phyloP scores from a whole-genome alignment of 768 basidiomycete genomes.

The Candolleomyces efflorescens region DNA sequence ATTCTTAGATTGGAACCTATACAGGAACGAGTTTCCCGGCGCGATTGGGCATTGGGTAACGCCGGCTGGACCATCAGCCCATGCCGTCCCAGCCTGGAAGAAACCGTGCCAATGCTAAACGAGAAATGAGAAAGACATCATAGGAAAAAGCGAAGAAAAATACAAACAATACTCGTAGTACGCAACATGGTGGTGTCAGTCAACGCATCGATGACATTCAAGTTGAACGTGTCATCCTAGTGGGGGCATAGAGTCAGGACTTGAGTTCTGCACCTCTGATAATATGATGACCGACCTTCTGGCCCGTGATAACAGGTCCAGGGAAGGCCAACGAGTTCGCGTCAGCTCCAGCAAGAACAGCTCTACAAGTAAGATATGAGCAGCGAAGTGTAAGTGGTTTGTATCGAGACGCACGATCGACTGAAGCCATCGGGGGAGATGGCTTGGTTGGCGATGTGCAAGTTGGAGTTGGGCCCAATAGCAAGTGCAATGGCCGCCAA shows the following conservation, averaged over 20 bases:
- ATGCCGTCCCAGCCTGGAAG: constrained; percentile 15
- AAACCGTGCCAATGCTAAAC: constrained; percentile 20
- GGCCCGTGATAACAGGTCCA: constrained; percentile 5
- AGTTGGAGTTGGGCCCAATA: constrained; percentile 25
- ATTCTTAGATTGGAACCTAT: constrained; percentile 18
- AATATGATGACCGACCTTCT: constrained; percentile 1
- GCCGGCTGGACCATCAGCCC: constrained; percentile 23
- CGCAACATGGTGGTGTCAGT: constrained; percentile 32
- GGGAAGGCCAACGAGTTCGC: constrained; percentile 1
- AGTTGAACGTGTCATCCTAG: constrained; percentile 20
- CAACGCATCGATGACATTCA: constrained; percentile 44
- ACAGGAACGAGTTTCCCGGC: constrained; percentile 23
- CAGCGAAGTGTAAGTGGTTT: too few relatives aligned
- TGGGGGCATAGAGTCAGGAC: not conserved
- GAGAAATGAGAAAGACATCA: not conserved
- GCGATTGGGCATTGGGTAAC: constrained; percentile 28
- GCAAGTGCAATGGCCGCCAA: constrained; percentile 11
- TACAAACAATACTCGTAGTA: constrained; percentile 22
- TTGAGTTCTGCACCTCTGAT: not conserved
- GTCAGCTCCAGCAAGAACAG: constrained; percentile 3
- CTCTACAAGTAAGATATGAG: not conserved
- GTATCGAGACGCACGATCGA: constrained; percentile 13
- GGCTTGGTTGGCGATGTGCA: constrained; percentile 37
- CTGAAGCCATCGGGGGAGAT: constrained; percentile 48
- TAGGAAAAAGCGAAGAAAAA: not conserved